Percentiles rank a stretch among this genome's conserved stretches.
Evolutionary conservation across 176 grass and related monocot genomes (phyloP).

Genomic region (Oryza meyeriana): DNA sequence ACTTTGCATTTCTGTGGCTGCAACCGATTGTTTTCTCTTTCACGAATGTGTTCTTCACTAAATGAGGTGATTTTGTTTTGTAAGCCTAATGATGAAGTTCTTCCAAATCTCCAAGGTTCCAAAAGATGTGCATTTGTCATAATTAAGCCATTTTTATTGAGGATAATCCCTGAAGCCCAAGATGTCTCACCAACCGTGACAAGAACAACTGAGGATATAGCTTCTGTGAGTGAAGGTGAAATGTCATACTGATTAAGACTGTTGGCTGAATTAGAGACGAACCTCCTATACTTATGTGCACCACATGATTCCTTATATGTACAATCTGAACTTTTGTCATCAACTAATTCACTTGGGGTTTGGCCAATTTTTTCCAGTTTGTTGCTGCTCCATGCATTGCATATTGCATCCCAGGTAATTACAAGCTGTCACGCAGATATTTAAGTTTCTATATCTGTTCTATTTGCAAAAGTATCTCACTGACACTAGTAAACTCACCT

Average conservation of each 20-base stretch:
- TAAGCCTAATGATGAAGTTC: constrained; percentile 58
- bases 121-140: constrained; percentile 95
- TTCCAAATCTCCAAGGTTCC: constrained; percentile 95
- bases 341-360: constrained; percentile 29
- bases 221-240: constrained; percentile 39
- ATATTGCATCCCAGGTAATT: constrained; percentile 84
- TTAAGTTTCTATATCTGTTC: constrained; percentile 14
- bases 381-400: constrained; percentile 39
- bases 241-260: constrained; percentile 19
- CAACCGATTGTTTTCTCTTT: constrained; percentile 25
- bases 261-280: constrained; percentile 24
- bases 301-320: constrained; percentile 23
- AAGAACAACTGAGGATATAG: constrained; percentile 80
- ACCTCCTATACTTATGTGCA: constrained; percentile 22
- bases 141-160: constrained; percentile 77
- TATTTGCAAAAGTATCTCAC: constrained; percentile 6
- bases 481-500: constrained; percentile 52
- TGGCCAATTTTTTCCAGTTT: constrained; percentile 40
- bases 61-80: constrained; percentile 42
- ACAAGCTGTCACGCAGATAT: constrained; percentile 63
- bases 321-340: constrained; percentile 25
- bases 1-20: constrained; percentile 25
- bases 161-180: constrained; percentile 94
- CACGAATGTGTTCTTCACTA: constrained; percentile 3
- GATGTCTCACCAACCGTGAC: constrained; percentile 67